A percentile compares a stretch with the other conserved stretches of the same genome.
Conservation (phyloP, 805 yeast species). For the Kodamaea laetipori region DNA sequence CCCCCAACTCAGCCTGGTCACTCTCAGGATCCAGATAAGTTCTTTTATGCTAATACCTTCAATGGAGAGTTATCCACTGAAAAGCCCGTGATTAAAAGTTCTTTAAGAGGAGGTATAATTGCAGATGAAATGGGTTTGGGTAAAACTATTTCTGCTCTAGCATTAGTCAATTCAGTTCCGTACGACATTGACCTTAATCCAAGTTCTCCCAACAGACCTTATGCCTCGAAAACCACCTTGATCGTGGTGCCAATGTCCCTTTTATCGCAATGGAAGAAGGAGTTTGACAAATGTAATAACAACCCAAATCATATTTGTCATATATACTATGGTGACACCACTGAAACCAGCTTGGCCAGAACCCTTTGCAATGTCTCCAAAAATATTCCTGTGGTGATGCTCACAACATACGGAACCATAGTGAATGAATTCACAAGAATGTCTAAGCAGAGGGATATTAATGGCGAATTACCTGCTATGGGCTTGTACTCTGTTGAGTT, state of each 20-base stretch:
- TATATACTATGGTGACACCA: conserved; percentile 75
- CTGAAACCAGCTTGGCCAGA: conserved; percentile 50
- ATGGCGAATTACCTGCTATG: conserved; percentile 31
- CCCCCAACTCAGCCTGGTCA: neutral
- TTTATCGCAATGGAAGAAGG: conserved; percentile 88
- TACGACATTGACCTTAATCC: conserved; percentile 38
- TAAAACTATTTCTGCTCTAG: conserved; percentile 81
- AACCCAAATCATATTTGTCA: conserved; percentile 48
- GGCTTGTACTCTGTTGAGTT: conserved; percentile 76
- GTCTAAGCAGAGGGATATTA: conserved; percentile 29
- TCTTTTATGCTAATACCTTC: conserved; percentile 75
- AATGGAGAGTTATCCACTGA: conserved; percentile 75
- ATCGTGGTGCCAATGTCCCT: conserved; percentile 89
- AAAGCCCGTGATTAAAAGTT: conserved; percentile 63
- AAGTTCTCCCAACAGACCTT: conserved; percentile 29
- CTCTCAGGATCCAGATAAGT: conserved; percentile 16
- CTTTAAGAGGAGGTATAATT: conserved; percentile 78
- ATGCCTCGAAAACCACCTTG: conserved; percentile 73
- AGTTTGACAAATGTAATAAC: conserved; percentile 61
- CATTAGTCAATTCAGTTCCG: conserved; percentile 70
- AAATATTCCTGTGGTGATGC: conserved; percentile 64
- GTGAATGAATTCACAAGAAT: conserved; percentile 69
- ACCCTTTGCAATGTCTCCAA: conserved; percentile 41
- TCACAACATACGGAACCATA: conserved; percentile 88
- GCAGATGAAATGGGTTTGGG: conserved; percentile 99